A percentile compares a stretch with the other conserved stretches of the same genome.
Conservation (phyloP, 2,329 filamentous ascomycete genomes). For the Penicillium sp. region DNA sequence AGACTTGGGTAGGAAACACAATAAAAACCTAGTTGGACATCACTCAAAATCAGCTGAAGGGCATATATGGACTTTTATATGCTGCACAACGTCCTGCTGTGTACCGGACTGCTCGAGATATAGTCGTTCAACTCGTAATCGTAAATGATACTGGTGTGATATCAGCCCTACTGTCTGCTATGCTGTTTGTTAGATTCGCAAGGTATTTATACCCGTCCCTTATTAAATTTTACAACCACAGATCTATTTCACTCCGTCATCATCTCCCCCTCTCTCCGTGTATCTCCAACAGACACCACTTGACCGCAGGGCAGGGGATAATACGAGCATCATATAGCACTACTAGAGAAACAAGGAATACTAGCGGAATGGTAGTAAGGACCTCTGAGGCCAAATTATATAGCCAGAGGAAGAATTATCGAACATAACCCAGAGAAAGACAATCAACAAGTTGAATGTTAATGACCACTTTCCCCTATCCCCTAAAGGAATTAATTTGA, state of each 20-base stretch:
- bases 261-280: too few species aligned
- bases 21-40: too few species aligned
- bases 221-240: too few species aligned
- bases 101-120: too few species aligned
- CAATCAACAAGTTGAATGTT: background rate
- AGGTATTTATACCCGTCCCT: too few species aligned
- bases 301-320: background rate
- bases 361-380: background rate
- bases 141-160: background rate
- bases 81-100: background rate
- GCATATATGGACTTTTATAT: background rate
- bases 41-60: too few species aligned
- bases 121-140: too few species aligned
- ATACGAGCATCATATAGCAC: background rate
- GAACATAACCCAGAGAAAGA: background rate
- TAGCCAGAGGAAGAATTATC: background rate
- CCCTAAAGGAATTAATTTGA: background rate
- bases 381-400: too few species aligned
- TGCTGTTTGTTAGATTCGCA: too few species aligned
- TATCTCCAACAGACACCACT: too few species aligned
- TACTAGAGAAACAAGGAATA: background rate
- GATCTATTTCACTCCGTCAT: too few species aligned
- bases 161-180: too few species aligned
- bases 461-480: background rate
- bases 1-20: background rate